These are phyloP conservation scores for Syzygium oleosum DNA, from an alignment of 345 rosid species.

Conservation along the genomic window DNA sequence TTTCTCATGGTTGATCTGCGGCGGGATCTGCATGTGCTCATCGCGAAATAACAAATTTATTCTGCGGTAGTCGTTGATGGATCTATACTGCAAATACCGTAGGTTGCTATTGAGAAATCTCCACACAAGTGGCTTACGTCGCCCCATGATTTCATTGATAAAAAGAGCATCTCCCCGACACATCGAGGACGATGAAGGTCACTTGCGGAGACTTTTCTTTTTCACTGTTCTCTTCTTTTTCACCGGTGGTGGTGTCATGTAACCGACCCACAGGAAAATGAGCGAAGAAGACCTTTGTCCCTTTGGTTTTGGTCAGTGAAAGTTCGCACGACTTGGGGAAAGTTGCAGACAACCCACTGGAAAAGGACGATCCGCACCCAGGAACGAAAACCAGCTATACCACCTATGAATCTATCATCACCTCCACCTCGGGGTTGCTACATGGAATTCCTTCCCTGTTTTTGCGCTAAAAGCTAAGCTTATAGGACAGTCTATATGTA, in stretches of 20 bases:
- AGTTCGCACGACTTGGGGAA: background rate
- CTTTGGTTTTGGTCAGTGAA: background rate
- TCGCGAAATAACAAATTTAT: background rate
- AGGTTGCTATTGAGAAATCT: background rate
- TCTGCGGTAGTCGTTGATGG: background rate
- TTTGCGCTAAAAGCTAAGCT: background rate
- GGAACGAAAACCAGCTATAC: background rate
- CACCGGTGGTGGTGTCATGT: background rate
- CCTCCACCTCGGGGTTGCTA: background rate
- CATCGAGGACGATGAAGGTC: background rate
- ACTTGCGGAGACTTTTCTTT: background rate
- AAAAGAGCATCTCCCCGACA: background rate
- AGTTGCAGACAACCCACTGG: background rate
- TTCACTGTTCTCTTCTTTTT: background rate
- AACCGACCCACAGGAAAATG: background rate
- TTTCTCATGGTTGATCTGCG: background rate
- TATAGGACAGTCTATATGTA: background rate
- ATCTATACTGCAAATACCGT: background rate
- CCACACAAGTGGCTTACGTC: background rate
- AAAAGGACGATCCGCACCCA: background rate
- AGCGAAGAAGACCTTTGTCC: background rate
- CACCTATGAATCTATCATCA: background rate
- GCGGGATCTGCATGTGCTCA: background rate
- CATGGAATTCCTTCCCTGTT: background rate
- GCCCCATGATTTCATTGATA: background rate